phyloP scores from a whole-genome alignment of 768 basidiomycete species.

The Rhodotorula sphaerocarpa region DNA sequence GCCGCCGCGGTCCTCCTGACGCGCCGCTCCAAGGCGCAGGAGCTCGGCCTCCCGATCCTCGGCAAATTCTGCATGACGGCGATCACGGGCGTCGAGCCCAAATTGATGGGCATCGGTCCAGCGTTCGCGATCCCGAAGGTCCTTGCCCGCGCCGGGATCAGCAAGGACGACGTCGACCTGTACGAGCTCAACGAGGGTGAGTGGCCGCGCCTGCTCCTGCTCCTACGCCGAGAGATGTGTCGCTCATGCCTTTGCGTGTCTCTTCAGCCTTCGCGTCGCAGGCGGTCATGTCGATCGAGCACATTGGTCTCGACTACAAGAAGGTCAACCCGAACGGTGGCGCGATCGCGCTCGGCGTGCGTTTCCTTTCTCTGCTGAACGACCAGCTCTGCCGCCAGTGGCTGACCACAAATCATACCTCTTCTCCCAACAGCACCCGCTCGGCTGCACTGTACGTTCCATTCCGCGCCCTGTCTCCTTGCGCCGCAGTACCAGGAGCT shows the following conservation, averaged over 20 bases:
- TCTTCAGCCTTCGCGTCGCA: slow-evolving; percentile 57
- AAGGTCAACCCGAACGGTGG: slow-evolving; percentile 85
- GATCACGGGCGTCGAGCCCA: slow-evolving; percentile 58
- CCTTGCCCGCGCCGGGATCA: slow-evolving; percentile 60
- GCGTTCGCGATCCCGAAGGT: slow-evolving; percentile 68
- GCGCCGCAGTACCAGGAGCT: rapidly evolving
- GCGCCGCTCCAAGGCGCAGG: slow-evolving; percentile 68
- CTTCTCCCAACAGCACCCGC: background rate
- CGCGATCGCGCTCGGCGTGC: slow-evolving; percentile 62
- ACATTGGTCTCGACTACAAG: slow-evolving; percentile 51
- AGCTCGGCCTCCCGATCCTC: slow-evolving; percentile 72
- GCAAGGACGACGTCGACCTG: slow-evolving; percentile 69
- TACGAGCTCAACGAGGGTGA: slow-evolving; percentile 46
- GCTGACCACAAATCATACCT: slow-evolving; percentile 49
- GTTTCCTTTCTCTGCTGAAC: slow-evolving; percentile 44
- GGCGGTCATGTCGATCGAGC: slow-evolving; percentile 63
- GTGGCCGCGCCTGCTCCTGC: background rate
- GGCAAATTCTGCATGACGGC: slow-evolving; percentile 71
- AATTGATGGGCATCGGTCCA: slow-evolving; percentile 55
- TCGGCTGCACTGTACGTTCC: background rate
- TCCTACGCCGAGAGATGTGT: slow-evolving; percentile 38
- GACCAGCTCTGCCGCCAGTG: too few relatives aligned
- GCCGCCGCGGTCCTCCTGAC: slow-evolving; percentile 82
- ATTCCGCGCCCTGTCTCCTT: background rate
- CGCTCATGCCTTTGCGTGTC: background rate